A percentile compares a stretch with the other conserved stretches of the same genome.
Evolutionary conservation across 352 stramenopile genomes (phyloP).

Genomic region (Phytophthora tentaculata): DNA sequence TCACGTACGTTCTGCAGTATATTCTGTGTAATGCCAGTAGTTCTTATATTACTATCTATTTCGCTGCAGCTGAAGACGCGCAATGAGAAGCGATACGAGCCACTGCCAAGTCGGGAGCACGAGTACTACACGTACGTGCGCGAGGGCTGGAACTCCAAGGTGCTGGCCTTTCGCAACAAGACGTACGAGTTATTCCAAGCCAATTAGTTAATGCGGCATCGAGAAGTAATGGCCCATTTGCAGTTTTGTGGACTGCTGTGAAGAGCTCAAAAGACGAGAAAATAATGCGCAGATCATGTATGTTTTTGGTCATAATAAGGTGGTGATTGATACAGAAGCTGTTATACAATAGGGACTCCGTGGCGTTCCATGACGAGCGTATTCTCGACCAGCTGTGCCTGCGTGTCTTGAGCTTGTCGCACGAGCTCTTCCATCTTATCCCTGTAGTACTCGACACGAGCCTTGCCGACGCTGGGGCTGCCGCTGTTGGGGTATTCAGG

Average conservation of each 20-base stretch:
- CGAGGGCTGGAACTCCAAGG: slow-evolving; percentile 74
- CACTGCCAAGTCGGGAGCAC: slow-evolving; percentile 73
- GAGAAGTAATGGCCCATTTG: neutral
- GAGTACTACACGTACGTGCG: slow-evolving; percentile 85
- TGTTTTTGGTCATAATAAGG: slow-evolving; percentile 9
- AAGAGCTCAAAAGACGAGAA: slow-evolving; percentile 15
- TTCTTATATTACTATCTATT: slow-evolving; percentile 6
- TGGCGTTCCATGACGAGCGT: slow-evolving; percentile 57
- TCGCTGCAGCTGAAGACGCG: slow-evolving; percentile 27
- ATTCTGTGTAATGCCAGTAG: neutral
- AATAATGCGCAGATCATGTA: slow-evolving; percentile 28
- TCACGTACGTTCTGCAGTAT: slow-evolving; percentile 25
- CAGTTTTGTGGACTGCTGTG: slow-evolving; percentile 1
- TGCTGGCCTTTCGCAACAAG: slow-evolving; percentile 67
- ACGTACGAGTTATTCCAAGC: slow-evolving; percentile 57
- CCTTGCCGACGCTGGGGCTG: slow-evolving; percentile 15
- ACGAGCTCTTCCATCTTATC: slow-evolving; percentile 76
- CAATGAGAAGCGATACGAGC: slow-evolving; percentile 61
- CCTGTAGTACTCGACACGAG: slow-evolving; percentile 57
- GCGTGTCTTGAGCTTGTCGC: slow-evolving; percentile 68
- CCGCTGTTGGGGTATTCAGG: slow-evolving; percentile 2
- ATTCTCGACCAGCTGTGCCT: slow-evolving; percentile 72
- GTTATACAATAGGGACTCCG: slow-evolving; percentile 42
- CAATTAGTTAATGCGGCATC: slow-evolving; percentile 41
- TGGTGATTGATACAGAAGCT: neutral